Conservation (phyloP, 305 asterid species). For the Solanum aculeatissimum region DNA sequence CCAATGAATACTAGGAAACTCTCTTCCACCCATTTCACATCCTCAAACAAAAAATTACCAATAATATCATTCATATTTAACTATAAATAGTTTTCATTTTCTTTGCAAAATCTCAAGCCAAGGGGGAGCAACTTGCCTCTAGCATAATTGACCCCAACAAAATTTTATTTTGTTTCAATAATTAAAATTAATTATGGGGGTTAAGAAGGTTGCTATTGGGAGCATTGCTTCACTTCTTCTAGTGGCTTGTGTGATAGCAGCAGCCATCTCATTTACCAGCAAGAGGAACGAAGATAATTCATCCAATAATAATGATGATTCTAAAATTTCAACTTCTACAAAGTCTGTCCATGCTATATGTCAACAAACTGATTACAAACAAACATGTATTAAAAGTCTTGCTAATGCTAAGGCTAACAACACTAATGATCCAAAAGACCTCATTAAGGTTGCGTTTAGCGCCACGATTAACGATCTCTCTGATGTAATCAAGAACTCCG, state of each 20-base stretch:
- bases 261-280: background rate
- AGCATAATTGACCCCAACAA: background rate
- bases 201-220: background rate
- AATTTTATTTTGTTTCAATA: background rate
- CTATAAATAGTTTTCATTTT: background rate
- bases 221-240: background rate
- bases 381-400: background rate
- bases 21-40: background rate
- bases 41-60: background rate
- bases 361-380: background rate
- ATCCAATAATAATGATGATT: background rate
- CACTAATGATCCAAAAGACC: background rate
- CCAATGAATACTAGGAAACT: background rate
- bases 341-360: constrained; percentile 4
- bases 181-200: background rate
- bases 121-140: background rate
- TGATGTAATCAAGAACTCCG: background rate
- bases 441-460: background rate
- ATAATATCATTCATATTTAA: background rate
- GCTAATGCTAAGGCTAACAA: background rate
- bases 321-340: background rate
- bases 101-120: background rate
- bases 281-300: background rate
- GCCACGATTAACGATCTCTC: background rate
- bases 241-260: constrained; percentile 4